These are phyloP conservation scores for Chlamydomonas sp. DNA, from an alignment of 139 green algal species.

Conservation along the genomic window DNA sequence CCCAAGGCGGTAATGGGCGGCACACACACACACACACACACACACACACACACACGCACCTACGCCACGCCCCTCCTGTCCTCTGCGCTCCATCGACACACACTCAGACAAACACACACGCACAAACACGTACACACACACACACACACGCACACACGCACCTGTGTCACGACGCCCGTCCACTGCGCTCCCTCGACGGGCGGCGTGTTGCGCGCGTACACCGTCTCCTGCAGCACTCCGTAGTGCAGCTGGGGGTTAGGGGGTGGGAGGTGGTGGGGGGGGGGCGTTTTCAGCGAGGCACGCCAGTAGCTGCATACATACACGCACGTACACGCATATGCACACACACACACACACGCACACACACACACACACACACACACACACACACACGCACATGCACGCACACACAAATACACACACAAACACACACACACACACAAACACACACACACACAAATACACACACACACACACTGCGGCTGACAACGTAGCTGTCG, in stretches of 20 bases:
- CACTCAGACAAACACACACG: background rate
- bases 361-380: background rate
- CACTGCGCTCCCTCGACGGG: slow-evolving; percentile 79
- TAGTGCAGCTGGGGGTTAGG: slow-evolving; percentile 57
- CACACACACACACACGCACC: background rate
- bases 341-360: background rate
- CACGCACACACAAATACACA: too few species aligned
- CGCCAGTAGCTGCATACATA: background rate
- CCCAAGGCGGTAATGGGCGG: too few species aligned
- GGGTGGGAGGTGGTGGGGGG: background rate
- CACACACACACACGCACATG: background rate
- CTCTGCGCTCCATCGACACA: too few species aligned
- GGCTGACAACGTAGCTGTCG: too few species aligned
- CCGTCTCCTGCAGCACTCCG: slow-evolving; percentile 37
- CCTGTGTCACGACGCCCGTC: slow-evolving; percentile 86
- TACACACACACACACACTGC: too few species aligned
- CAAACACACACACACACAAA: too few species aligned
- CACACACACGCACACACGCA: background rate
- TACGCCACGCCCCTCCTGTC: too few species aligned
- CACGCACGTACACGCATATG: background rate
- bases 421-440: too few species aligned
- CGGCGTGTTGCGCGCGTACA: slow-evolving; percentile 68
- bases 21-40: background rate
- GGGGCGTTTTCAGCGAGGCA: background rate
- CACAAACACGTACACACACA: background rate